Evolutionary conservation across 2,329 filamentous ascomycete genomes (phyloP).

Genomic region (Magnaporthiopsis poae): DNA sequence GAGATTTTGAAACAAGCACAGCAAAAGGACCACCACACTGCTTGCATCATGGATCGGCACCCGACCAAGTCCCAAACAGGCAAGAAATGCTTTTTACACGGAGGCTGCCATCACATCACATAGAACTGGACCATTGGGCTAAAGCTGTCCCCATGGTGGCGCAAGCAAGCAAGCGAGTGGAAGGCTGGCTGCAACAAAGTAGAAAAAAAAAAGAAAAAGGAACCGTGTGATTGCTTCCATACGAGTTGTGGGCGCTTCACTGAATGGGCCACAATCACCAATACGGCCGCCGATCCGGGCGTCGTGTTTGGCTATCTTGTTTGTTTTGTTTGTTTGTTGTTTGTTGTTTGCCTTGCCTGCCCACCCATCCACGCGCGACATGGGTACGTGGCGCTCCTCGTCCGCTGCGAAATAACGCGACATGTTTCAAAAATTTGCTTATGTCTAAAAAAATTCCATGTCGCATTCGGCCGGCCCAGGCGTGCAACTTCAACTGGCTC

Average conservation of each 20-base stretch:
- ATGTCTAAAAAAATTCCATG: no score
- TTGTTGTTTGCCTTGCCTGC: background rate
- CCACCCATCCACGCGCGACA: no score
- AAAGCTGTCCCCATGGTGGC: background rate
- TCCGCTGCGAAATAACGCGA: no score
- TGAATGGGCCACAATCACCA: background rate
- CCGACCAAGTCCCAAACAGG: background rate
- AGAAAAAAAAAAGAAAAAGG: background rate
- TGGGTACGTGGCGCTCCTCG: no score
- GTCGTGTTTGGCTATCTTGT: background rate
- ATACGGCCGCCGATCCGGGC: background rate
- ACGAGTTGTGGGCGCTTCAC: background rate
- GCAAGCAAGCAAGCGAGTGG: background rate
- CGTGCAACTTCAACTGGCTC: no score
- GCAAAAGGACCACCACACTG: background rate
- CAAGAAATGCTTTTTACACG: background rate
- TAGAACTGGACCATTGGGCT: background rate
- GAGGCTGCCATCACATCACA: background rate
- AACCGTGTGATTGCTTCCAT: background rate
- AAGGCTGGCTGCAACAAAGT: background rate
- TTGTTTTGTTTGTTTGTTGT: background rate
- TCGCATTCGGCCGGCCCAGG: no score
- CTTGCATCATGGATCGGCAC: background rate
- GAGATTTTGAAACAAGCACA: slow-evolving; percentile 16
- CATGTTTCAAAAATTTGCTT: no score